Evolutionary conservation across 805 yeast species (phyloP).

Genomic region (Monosporozyma aquatica): DNA sequence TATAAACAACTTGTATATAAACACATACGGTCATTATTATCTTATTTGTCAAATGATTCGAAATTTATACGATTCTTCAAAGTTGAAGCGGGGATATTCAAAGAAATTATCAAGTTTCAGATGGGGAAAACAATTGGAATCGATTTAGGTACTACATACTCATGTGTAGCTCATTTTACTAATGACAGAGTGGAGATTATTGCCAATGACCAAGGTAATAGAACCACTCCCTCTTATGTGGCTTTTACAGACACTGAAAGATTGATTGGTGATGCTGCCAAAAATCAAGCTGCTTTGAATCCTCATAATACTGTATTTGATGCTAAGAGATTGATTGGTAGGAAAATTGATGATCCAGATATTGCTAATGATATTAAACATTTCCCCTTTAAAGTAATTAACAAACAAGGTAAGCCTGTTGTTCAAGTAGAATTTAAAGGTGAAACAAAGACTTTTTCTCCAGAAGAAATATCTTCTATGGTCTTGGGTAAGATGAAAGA

Average conservation of each 20-base stretch:
- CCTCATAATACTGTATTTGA: slow-evolving; percentile 86
- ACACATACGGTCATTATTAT: neutral
- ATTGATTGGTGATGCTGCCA: slow-evolving; percentile 93
- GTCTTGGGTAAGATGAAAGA: slow-evolving; percentile 82
- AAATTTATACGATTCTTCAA: neutral
- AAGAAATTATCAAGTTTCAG: neutral
- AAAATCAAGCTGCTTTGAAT: slow-evolving; percentile 94
- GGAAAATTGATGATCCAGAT: slow-evolving; percentile 71
- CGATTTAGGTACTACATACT: slow-evolving; percentile 83
- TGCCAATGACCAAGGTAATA: slow-evolving; percentile 97
- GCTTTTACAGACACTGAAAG: slow-evolving; percentile 91
- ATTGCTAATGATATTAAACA: slow-evolving; percentile 74
- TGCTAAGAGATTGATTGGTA: slow-evolving; percentile 90
- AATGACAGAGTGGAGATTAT: slow-evolving; percentile 90
- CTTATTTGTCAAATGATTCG: neutral
- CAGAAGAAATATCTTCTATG: slow-evolving; percentile 94
- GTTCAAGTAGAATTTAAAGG: slow-evolving; percentile 76
- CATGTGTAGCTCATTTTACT: slow-evolving; percentile 92
- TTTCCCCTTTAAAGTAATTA: slow-evolving; percentile 73
- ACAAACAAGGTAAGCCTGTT: slow-evolving; percentile 69
- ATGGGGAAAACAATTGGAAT: slow-evolving; percentile 58
- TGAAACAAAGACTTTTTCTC: slow-evolving; percentile 79
- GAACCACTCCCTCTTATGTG: slow-evolving; percentile 94
- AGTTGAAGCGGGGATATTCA: no score
- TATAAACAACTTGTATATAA: no score